Percentiles rank a stretch among this genome's conserved stretches.
These are phyloP conservation scores for Curvularia hawaiiensis DNA, from an alignment of 2,329 filamentous ascomycete species.

Conservation along the genomic window DNA sequence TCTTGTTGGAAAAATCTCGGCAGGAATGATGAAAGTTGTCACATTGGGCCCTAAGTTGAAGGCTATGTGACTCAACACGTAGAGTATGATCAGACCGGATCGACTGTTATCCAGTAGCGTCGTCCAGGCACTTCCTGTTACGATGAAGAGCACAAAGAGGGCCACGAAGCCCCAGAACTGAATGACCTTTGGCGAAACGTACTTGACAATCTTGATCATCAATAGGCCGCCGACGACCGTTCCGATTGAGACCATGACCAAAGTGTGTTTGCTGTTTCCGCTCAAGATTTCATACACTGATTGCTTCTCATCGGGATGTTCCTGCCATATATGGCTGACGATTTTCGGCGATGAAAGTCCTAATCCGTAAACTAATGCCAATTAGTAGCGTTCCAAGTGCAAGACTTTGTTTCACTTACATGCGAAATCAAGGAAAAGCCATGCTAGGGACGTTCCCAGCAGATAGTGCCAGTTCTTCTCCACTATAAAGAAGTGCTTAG, in stretches of 20 bases:
- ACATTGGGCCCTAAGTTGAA: constrained; percentile 47
- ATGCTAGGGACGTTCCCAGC: constrained; percentile 43
- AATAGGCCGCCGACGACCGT: constrained; percentile 36
- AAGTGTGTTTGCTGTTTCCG: constrained; percentile 38
- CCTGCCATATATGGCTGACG: constrained; percentile 42
- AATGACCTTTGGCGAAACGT: constrained; percentile 40
- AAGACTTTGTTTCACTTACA: constrained; percentile 19
- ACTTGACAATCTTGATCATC: constrained; percentile 44
- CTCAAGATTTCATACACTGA: constrained; percentile 33
- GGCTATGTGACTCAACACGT: constrained; percentile 41
- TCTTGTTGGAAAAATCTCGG: constrained; percentile 61
- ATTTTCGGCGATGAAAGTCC: constrained; percentile 45
- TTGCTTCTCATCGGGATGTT: constrained; percentile 9
- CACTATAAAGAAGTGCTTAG: constrained; percentile 41
- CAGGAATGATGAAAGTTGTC: constrained; percentile 54
- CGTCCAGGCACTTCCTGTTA: constrained; percentile 41
- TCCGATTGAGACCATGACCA: constrained; percentile 45
- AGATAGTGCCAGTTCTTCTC: constrained; percentile 48
- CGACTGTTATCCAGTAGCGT: constrained; percentile 32
- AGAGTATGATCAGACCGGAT: constrained; percentile 38
- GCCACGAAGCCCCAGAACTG: constrained; percentile 44
- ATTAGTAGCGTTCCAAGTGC: neutral
- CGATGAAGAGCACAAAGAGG: constrained; percentile 40
- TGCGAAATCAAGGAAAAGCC: constrained; percentile 46
- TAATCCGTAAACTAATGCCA: constrained; percentile 36